A percentile compares a stretch with the other conserved stretches of the same genome.
These are phyloP conservation scores for Hericium rajendrae DNA, from an alignment of 768 basidiomycete species.

Conservation along the genomic window DNA sequence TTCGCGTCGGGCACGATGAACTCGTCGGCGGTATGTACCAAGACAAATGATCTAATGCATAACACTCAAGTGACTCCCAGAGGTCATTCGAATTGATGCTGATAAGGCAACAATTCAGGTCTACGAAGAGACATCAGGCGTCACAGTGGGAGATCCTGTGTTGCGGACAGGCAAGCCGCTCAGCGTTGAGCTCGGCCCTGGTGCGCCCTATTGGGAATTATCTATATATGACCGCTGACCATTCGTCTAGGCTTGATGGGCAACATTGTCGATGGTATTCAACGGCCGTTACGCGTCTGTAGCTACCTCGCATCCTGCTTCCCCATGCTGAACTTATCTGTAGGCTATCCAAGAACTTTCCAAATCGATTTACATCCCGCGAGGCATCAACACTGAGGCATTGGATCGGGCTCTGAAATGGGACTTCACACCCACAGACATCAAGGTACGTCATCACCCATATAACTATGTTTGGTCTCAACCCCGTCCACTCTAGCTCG, in stretches of 20 bases:
- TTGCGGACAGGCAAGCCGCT: conserved; percentile 95
- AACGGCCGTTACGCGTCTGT: conserved; percentile 79
- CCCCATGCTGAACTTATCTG: neutral
- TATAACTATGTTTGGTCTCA: neutral
- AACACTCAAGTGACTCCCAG: conserved; percentile 29
- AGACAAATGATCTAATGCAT: neutral
- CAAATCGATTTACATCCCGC: conserved; percentile 98
- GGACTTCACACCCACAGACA: conserved; percentile 85
- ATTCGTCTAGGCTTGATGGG: conserved; percentile 75
- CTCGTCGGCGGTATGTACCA: conserved; percentile 77
- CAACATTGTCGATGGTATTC: conserved; percentile 98
- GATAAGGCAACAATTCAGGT: conserved; percentile 99
- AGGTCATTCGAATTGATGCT: conserved; percentile 98
- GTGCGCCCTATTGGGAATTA: conserved; percentile 31
- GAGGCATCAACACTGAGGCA: conserved; percentile 96
- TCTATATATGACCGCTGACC: neutral
- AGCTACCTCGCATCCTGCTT: conserved; percentile 1
- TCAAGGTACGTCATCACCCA: conserved; percentile 42
- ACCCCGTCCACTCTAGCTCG: conserved; percentile 44
- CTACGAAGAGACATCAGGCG: conserved; percentile 98
- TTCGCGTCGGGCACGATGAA: conserved; percentile 97
- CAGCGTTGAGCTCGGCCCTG: conserved; percentile 95
- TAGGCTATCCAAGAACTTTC: conserved; percentile 92
- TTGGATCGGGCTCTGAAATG: conserved; percentile 82
- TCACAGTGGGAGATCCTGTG: conserved; percentile 97